These are phyloP conservation scores for Chaetothyriales sp. DNA, from an alignment of 2,329 filamentous ascomycete genomes.

Conservation along the genomic window DNA sequence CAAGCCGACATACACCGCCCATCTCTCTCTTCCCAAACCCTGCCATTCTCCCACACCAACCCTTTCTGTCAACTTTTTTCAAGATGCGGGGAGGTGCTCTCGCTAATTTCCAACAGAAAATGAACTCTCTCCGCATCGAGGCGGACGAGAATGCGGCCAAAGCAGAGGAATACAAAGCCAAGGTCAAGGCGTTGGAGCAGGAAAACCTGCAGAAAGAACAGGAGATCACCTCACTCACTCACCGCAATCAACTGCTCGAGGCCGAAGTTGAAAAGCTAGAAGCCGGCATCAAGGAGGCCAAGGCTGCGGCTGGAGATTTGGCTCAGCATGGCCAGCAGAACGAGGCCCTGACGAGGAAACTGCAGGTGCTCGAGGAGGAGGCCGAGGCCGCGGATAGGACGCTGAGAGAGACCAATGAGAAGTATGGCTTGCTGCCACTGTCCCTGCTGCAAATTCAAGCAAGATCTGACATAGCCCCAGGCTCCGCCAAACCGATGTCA, in stretches of 20 bases:
- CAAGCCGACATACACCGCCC: slow-evolving; percentile 1
- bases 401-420: slow-evolving; percentile 92
- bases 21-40: neutral
- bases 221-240: slow-evolving; percentile 87
- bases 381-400: slow-evolving; percentile 94
- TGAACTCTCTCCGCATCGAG: slow-evolving; percentile 87
- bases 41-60: slow-evolving; percentile 9
- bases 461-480: slow-evolving; percentile 32
- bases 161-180: slow-evolving; percentile 72
- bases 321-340: slow-evolving; percentile 73
- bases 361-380: slow-evolving; percentile 95
- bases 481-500: slow-evolving; percentile 97
- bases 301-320: slow-evolving; percentile 71
- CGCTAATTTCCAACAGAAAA: slow-evolving; percentile 49
- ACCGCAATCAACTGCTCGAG: slow-evolving; percentile 90
- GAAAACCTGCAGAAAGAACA: slow-evolving; percentile 95
- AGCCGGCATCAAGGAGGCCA: slow-evolving; percentile 64
- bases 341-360: slow-evolving; percentile 77
- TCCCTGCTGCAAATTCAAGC: neutral
- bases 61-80: neutral
- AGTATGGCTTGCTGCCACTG: slow-evolving; percentile 46
- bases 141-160: slow-evolving; percentile 69
- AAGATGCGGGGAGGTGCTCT: slow-evolving; percentile 17
- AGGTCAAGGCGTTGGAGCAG: slow-evolving; percentile 82
- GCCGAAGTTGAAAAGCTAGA: slow-evolving; percentile 86